Conservation (phyloP, 179 eudicot species). For the Sideroxylon spinosum region DNA sequence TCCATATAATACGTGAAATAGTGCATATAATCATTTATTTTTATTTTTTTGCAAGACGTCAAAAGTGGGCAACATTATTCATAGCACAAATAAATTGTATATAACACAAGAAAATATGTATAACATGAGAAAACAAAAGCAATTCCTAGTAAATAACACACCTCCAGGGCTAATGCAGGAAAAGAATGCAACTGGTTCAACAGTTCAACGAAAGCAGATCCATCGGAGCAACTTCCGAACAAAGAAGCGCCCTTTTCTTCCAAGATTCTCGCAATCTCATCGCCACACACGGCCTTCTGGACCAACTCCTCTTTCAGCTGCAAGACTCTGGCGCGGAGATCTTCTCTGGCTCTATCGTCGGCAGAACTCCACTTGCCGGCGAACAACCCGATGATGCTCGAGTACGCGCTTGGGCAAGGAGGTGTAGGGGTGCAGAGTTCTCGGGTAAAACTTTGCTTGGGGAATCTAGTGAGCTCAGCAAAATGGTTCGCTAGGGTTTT, state of each 20-base stretch:
- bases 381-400: constrained; percentile 6
- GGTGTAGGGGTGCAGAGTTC: background rate
- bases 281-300: background rate
- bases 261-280: constrained; percentile 24
- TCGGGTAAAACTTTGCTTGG: background rate
- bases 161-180: constrained; percentile 47
- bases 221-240: constrained; percentile 37
- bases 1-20: no score
- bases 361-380: constrained; percentile 14
- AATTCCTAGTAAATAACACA: background rate
- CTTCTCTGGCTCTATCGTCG: background rate
- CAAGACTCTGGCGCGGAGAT: constrained; percentile 17
- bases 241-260: constrained; percentile 43
- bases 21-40: no score
- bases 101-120: no score
- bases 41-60: no score
- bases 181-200: constrained; percentile 36
- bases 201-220: constrained; percentile 55
- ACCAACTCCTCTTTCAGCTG: constrained; percentile 20
- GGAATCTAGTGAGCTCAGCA: background rate
- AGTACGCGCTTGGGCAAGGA: background rate
- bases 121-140: no score
- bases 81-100: no score
- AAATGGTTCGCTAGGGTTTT: background rate
- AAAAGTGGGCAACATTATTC: no score